A percentile compares a stretch with the other conserved stretches of the same genome.
phyloP scores from a whole-genome alignment of 208 protist genomes.

The Trypanosomatidae sp. region DNA sequence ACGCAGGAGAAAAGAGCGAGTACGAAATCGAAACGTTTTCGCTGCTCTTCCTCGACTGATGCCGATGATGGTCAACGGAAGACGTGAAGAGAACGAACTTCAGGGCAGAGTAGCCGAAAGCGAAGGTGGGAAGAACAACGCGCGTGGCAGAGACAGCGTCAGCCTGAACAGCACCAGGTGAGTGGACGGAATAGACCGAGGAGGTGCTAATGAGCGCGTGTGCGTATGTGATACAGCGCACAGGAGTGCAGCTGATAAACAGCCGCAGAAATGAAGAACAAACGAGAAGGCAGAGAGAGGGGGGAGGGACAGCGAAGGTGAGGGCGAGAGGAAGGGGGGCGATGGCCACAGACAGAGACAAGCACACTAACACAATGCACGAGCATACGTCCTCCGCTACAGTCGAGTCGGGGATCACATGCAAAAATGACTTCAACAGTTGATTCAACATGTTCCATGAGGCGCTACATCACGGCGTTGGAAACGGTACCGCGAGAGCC shows the following conservation, averaged over 20 bases:
- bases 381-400: not conserved
- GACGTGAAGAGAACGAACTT: not conserved
- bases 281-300: not conserved
- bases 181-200: too few relatives aligned
- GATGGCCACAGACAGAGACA: not conserved
- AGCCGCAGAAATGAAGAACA: not conserved
- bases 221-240: not conserved
- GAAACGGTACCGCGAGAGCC: not conserved
- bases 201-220: not conserved
- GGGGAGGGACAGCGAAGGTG: not conserved
- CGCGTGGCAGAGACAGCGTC: not conserved
- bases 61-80: not conserved
- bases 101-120: not conserved
- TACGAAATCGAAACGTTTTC: slow-evolving; percentile 16
- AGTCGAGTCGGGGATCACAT: not conserved
- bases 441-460: not conserved
- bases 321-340: not conserved
- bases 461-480: not conserved
- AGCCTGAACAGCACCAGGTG: not conserved
- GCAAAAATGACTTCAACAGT: too few relatives aligned
- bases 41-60: not conserved
- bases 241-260: not conserved
- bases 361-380: not conserved
- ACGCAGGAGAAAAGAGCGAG: slow-evolving; percentile 5
- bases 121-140: not conserved